These are phyloP conservation scores for Yarrowia divulgata DNA, from an alignment of 805 yeast genomes.

Conservation along the genomic window DNA sequence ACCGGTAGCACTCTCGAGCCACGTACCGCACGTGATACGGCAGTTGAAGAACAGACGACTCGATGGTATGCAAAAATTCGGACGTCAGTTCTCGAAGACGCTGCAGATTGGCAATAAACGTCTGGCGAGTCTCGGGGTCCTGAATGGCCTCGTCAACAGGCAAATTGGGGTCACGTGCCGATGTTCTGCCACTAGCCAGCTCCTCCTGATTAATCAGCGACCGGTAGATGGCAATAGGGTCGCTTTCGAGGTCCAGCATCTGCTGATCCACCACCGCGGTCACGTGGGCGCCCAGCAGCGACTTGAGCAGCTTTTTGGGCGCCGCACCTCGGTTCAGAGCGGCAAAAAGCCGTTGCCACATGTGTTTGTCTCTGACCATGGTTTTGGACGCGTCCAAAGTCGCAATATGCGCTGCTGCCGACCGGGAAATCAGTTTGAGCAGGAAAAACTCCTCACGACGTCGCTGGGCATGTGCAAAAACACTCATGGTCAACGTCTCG, in stretches of 20 bases:
- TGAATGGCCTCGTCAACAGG: constrained; percentile 76
- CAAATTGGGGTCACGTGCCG: constrained; percentile 53
- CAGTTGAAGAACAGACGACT: constrained; percentile 53
- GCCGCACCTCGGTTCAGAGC: constrained; percentile 52
- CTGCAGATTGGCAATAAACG: constrained; percentile 77
- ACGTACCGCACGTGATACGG: constrained; percentile 66
- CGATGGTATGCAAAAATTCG: constrained; percentile 63
- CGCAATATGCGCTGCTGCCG: constrained; percentile 46
- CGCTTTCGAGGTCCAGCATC: constrained; percentile 73
- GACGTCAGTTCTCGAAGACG: constrained; percentile 73
- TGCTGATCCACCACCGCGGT: constrained; percentile 43
- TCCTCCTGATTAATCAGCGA: constrained; percentile 49
- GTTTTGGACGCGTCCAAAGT: constrained; percentile 38
- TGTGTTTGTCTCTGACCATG: constrained; percentile 46
- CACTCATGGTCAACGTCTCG: constrained; percentile 49
- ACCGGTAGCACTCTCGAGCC: constrained; percentile 55
- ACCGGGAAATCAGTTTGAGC: constrained; percentile 60
- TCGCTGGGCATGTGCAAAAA: constrained; percentile 52
- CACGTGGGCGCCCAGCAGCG: constrained; percentile 53
- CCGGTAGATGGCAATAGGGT: constrained; percentile 62
- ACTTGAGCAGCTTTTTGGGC: constrained; percentile 50
- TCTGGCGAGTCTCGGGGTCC: constrained; percentile 72
- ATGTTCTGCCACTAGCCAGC: constrained; percentile 48
- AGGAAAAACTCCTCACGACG: constrained; percentile 76
- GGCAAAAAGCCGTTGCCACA: constrained; percentile 57